Percentiles rank a stretch among this genome's conserved stretches.
Conservation (phyloP, 176 grass and related monocot species). For the Bonia amplexicaulis region DNA sequence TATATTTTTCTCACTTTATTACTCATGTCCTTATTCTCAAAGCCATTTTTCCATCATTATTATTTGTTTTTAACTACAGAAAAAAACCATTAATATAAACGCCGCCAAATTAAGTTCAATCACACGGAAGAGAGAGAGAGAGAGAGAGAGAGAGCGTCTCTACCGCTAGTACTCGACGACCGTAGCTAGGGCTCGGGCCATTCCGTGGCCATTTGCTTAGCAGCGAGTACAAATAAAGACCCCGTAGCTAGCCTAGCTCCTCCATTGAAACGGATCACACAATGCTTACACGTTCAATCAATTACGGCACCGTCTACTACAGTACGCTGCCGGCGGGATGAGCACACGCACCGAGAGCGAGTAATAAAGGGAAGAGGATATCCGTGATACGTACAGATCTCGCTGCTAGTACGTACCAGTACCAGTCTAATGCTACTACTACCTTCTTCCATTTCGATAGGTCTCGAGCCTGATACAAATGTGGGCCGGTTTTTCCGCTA, state of each 20-base stretch:
- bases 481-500: no score
- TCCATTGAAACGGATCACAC: neutral
- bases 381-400: constrained; percentile 30
- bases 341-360: neutral
- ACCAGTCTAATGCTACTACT: no score
- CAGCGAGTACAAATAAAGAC: neutral
- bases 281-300: neutral
- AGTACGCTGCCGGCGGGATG: neutral
- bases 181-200: no score
- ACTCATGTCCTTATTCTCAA: no score
- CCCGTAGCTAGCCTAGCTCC: neutral
- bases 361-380: constrained; percentile 7
- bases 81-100: no score
- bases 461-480: neutral
- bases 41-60: no score
- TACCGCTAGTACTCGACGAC: no score
- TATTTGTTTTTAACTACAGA: no score
- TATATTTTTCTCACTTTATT: no score
- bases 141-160: no score
- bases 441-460: neutral
- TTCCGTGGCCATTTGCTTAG: neutral
- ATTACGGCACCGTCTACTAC: neutral
- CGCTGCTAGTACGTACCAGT: neutral
- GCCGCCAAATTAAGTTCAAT: no score
- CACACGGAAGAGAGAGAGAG: no score